Evolutionary conservation across 306 rosid genomes (phyloP).

Genomic region (Pterocarpus macrocarpus): DNA sequence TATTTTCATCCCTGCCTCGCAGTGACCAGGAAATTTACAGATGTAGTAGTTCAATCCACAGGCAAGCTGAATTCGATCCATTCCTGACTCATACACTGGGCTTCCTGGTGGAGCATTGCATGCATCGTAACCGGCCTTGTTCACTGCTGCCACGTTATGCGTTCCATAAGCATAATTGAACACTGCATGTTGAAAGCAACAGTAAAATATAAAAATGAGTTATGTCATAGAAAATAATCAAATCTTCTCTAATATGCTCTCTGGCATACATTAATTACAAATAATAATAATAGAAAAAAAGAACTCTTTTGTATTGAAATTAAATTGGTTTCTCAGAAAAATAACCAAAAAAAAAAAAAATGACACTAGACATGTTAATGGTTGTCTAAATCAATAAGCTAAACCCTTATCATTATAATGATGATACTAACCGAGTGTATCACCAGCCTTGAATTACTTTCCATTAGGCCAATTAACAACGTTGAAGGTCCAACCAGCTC

Average conservation of each 20-base stretch:
- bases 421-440: constrained; percentile 54
- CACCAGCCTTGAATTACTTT: constrained; percentile 60
- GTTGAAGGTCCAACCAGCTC: constrained; percentile 56
- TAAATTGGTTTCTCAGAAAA: neutral
- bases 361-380: neutral
- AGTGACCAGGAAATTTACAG: constrained; percentile 57
- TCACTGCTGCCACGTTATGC: constrained; percentile 50
- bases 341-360: neutral
- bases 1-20: constrained; percentile 55
- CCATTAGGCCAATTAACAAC: constrained; percentile 51
- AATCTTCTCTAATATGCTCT: neutral
- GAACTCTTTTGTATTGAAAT: neutral
- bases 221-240: neutral
- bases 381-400: neutral
- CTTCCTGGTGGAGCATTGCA: constrained; percentile 42
- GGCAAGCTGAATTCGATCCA: constrained; percentile 51
- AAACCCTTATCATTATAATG: neutral
- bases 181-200: constrained; percentile 22
- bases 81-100: constrained; percentile 42
- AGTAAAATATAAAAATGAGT: neutral
- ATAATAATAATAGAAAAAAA: neutral
- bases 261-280: no score
- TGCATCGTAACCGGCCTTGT: constrained; percentile 35
- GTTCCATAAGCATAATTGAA: constrained; percentile 44
- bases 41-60: constrained; percentile 56